Conservation (phyloP, 345 rosid species). For the Clarkia xantiana region DNA sequence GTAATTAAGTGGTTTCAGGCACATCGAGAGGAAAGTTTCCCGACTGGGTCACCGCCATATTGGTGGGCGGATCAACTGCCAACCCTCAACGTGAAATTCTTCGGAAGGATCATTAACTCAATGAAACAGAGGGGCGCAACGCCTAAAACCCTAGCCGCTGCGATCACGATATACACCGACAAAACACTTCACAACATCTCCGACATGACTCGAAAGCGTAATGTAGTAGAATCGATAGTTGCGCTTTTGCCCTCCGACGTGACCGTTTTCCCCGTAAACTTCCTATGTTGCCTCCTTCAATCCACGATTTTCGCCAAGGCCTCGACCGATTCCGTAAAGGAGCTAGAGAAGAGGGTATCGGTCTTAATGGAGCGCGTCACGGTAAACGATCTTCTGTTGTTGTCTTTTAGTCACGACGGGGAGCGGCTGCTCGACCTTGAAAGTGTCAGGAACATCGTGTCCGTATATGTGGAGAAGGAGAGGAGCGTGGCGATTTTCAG, state of each 20-base stretch:
- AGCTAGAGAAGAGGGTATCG: constrained; percentile 69
- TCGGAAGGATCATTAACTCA: too few species aligned
- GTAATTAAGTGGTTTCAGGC: too few species aligned
- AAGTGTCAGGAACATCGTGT: constrained; percentile 58
- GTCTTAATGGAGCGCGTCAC: constrained; percentile 51
- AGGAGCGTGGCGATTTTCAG: constrained; percentile 60
- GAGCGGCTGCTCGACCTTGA: constrained; percentile 65
- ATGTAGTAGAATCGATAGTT: constrained; percentile 51
- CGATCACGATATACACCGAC: too few species aligned
- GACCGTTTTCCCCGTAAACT: constrained; percentile 49
- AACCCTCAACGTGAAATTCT: too few species aligned
- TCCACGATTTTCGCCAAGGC: constrained; percentile 50
- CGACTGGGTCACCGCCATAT: too few species aligned
- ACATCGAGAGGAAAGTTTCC: too few species aligned
- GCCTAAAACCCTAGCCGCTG: too few species aligned
- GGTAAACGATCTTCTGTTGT: constrained; percentile 58
- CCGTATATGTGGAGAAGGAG: constrained; percentile 61
- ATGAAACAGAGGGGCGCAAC: too few species aligned
- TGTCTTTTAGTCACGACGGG: constrained; percentile 70
- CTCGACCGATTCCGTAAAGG: constrained; percentile 39
- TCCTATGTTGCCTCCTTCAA: constrained; percentile 84
- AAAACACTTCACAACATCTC: too few species aligned
- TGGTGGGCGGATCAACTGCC: too few species aligned
- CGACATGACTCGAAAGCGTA: constrained; percentile 28
- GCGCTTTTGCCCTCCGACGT: constrained; percentile 51